Evolutionary conservation across 2,329 filamentous ascomycete species (phyloP).

Genomic region (Westerdykella aurantiaca): DNA sequence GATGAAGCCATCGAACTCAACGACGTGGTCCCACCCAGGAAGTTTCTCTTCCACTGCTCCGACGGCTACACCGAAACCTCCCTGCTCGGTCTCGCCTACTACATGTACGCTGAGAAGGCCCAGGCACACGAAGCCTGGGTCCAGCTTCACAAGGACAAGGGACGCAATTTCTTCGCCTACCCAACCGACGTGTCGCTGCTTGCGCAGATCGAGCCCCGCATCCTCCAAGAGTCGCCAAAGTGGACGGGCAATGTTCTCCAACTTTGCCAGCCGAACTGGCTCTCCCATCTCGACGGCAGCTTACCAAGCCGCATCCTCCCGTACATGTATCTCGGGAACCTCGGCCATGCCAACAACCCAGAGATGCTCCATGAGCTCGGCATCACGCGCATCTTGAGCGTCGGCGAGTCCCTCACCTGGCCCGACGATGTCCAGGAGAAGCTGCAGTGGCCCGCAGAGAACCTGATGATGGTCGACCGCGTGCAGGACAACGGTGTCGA

Average conservation of each 20-base stretch:
- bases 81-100: conserved; percentile 82
- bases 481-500: conserved; percentile 98
- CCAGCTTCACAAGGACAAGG: conserved; percentile 69
- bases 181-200: conserved; percentile 81
- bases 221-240: conserved; percentile 65
- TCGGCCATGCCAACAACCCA: conserved; percentile 90
- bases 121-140: conserved; percentile 84
- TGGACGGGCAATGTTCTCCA: conserved; percentile 46
- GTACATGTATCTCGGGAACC: conserved; percentile 94
- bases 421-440: conserved; percentile 53
- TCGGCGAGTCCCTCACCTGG: conserved; percentile 86
- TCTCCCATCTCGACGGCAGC: conserved; percentile 78
- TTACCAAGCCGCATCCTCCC: conserved; percentile 82
- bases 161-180: conserved; percentile 94
- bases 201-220: conserved; percentile 66
- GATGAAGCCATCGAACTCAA: conserved; percentile 54
- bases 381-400: conserved; percentile 81
- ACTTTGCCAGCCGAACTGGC: conserved; percentile 70
- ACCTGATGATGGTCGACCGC: conserved; percentile 72
- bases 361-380: conserved; percentile 72
- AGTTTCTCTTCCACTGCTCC: conserved; percentile 83
- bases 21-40: conserved; percentile 45
- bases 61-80: conserved; percentile 96
- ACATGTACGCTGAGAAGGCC: conserved; percentile 80
- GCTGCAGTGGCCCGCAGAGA: conserved; percentile 68